phyloP scores from a whole-genome alignment of 2,329 filamentous ascomycete species.

The Bisporella sp. region DNA sequence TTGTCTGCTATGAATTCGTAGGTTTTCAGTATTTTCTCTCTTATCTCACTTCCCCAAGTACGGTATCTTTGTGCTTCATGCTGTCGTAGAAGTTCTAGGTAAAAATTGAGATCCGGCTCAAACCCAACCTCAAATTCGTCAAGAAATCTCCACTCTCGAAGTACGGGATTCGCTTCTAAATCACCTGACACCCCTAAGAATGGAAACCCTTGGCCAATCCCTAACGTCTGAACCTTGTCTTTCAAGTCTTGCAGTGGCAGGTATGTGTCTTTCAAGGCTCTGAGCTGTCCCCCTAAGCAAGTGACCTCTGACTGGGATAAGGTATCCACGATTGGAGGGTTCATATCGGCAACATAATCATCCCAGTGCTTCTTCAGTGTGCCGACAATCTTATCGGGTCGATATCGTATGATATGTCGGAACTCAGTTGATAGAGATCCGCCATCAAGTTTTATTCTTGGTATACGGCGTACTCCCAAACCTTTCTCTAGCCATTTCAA shows the following conservation, averaged over 20 bases:
- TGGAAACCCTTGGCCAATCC: constrained; percentile 8
- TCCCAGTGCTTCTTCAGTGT: constrained; percentile 10
- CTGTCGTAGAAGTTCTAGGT: constrained; percentile 7
- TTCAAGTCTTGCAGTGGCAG: constrained; percentile 4
- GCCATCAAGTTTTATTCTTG: constrained; percentile 7
- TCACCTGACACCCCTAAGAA: constrained; percentile 6
- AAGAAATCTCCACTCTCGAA: constrained; percentile 14
- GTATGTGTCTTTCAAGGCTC: constrained; percentile 2
- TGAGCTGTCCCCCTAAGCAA: background rate
- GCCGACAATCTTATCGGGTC: constrained; percentile 10
- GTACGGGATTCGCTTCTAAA: background rate
- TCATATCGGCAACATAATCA: constrained; percentile 4
- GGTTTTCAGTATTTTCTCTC: constrained; percentile 9
- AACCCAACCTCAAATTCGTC: constrained; percentile 10
- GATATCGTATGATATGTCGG: constrained; percentile 13
- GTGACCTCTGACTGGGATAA: constrained; percentile 1
- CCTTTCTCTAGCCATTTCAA: constrained; percentile 9
- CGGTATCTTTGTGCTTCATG: constrained; percentile 2
- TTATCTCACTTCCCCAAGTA: constrained; percentile 3
- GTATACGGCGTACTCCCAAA: constrained; percentile 7
- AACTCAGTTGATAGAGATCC: constrained; percentile 13
- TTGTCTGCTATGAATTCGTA: constrained; percentile 12
- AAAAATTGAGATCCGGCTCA: constrained; percentile 9
- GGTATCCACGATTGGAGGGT: background rate
- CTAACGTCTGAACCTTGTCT: constrained; percentile 4